A percentile compares a stretch with the other conserved stretches of the same genome.
These are phyloP conservation scores for Colletotrichum plurivorum DNA, from an alignment of 2,329 filamentous ascomycete genomes.

Conservation along the genomic window DNA sequence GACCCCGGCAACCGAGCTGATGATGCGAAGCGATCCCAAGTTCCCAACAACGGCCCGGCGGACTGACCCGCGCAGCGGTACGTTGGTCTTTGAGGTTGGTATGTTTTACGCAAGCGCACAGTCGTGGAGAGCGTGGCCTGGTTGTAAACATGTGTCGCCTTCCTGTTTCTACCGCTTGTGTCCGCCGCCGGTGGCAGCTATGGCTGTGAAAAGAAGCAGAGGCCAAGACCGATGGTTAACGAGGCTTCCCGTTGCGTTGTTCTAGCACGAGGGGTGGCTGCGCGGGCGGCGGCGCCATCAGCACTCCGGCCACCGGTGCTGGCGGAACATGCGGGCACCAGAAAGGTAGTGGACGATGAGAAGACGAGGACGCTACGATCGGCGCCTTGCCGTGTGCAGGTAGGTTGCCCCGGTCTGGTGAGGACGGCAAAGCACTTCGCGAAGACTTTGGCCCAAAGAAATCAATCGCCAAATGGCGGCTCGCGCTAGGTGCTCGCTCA, in stretches of 20 bases:
- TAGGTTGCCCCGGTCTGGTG: conserved; percentile 4
- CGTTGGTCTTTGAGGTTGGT: no score
- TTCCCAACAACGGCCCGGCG: not conserved
- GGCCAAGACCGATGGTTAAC: not conserved
- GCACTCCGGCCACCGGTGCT: not conserved
- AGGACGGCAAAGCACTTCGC: conserved; percentile 13
- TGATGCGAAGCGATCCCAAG: no score
- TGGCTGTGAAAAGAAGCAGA: conserved; percentile 8
- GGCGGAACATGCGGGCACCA: not conserved
- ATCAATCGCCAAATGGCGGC: conserved; percentile 23
- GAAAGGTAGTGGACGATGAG: not conserved
- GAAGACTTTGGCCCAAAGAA: conserved; percentile 8
- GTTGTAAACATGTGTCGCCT: not conserved
- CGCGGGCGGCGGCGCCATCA: conserved; percentile 22
- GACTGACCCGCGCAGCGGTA: conserved; percentile 12
- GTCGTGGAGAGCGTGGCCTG: conserved; percentile 5
- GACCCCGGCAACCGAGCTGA: not conserved
- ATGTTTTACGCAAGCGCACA: conserved; percentile 13
- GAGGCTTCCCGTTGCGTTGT: not conserved
- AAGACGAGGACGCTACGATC: conserved; percentile 19
- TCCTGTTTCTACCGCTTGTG: not conserved
- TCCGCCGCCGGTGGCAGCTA: not conserved
- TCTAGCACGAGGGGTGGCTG: conserved; percentile 8
- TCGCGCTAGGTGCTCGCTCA: conserved; percentile 34
- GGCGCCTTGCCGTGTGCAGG: conserved; percentile 6